Percentiles rank a stretch among this genome's conserved stretches.
These are phyloP conservation scores for Endogone sp. DNA, from an alignment of 192 early-diverging fungal species.

Conservation along the genomic window DNA sequence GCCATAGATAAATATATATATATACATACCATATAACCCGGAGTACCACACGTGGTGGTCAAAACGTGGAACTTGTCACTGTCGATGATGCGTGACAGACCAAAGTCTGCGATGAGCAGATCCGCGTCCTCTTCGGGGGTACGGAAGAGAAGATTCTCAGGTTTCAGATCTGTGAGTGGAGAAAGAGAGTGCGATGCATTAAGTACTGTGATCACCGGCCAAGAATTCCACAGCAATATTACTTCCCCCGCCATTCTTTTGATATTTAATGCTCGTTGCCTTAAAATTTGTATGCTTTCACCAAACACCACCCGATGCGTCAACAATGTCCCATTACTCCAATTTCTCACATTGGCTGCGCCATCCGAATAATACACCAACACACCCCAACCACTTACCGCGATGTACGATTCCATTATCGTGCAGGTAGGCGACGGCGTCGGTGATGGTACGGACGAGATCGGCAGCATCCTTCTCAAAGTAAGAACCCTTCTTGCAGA, in stretches of 20 bases:
- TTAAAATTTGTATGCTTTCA: no score
- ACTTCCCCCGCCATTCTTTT: no score
- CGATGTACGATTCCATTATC: conserved; percentile 85
- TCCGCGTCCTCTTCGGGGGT: conserved; percentile 51
- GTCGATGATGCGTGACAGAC: conserved; percentile 65
- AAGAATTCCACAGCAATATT: no score
- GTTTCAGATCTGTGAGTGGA: conserved; percentile 47
- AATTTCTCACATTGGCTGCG: neutral
- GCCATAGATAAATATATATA: no score
- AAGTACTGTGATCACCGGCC: no score
- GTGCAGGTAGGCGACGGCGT: conserved; percentile 83
- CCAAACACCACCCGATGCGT: no score
- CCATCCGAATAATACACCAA: neutral
- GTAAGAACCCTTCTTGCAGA: conserved; percentile 64
- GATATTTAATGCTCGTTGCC: no score
- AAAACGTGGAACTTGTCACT: conserved; percentile 52
- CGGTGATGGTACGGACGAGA: conserved; percentile 72
- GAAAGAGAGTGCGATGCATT: no score
- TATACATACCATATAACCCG: conserved; percentile 69
- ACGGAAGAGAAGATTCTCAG: conserved; percentile 78
- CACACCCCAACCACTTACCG: conserved; percentile 7
- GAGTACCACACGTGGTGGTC: conserved; percentile 73
- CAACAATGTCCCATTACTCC: conserved; percentile 17
- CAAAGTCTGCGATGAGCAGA: conserved; percentile 82
- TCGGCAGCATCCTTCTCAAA: conserved; percentile 78